These are phyloP conservation scores for Corylus americana DNA, from an alignment of 306 rosid genomes.

Conservation along the genomic window DNA sequence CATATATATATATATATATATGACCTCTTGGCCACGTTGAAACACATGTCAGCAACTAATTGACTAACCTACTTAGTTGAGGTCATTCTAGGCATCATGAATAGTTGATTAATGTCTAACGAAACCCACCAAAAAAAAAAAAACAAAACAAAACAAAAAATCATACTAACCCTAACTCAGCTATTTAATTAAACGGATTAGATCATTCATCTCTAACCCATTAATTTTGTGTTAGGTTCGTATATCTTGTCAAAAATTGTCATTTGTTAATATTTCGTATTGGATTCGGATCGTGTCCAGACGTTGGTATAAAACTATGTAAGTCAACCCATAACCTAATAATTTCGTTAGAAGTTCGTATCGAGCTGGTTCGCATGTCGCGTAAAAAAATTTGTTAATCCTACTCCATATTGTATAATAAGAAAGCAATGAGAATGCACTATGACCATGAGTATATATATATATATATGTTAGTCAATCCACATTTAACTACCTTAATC, in stretches of 20 bases:
- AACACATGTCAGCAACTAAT: neutral
- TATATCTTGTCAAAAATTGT: too few species aligned
- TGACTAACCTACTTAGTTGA: neutral
- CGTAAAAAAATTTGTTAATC: too few species aligned
- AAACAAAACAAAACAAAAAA: neutral
- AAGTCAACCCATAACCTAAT: too few species aligned
- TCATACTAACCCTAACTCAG: too few species aligned
- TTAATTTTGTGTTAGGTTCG: neutral
- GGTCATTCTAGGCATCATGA: neutral
- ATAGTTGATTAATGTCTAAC: neutral
- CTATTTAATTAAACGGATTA: neutral
- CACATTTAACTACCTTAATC: slow-evolving; percentile 12
- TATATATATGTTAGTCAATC: neutral
- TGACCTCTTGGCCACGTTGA: neutral
- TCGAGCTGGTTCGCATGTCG: too few species aligned
- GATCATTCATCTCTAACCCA: too few species aligned
- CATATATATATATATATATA: neutral
- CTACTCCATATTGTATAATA: neutral
- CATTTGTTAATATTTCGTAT: too few species aligned
- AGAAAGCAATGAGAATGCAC: neutral
- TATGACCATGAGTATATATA: neutral
- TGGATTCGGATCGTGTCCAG: too few species aligned
- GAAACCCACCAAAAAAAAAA: neutral
- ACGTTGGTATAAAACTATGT: too few species aligned
- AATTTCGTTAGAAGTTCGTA: too few species aligned